Evolutionary conservation across 169 alveolate genomes (phyloP), one percentile per base, ranked within the genome.

Genomic region (Cystoisospora suis): DNA sequence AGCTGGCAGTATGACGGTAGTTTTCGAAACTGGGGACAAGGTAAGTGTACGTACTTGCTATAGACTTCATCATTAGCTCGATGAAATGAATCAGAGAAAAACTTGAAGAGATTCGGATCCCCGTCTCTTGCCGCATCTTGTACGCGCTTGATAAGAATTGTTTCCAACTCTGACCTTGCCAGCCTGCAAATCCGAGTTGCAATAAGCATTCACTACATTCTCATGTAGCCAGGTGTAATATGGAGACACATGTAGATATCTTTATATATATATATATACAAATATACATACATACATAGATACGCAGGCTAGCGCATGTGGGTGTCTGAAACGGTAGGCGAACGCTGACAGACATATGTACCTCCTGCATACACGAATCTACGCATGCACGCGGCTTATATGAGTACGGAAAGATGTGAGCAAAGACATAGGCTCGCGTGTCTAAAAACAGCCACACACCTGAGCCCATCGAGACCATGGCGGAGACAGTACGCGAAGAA

Each of bases 11-110:
- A 29, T 5, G 75, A 61, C 34, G 34, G 17, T 61, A 38, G 40
- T 38, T 20, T 38, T 12, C 65, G 12, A 12, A 15, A 12, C 65
- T 23, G 65, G 23, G 23, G 65, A 15, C 65, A 15, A 23, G 29
- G 23, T 53, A 23, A 15, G 65, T 53, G 23, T 15, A 53, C 65
- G 12, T 72, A 72, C 83, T 40, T 72, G 83, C 83, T 38, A 56
- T 40, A 72, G 47, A 72, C 83, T 36, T 72, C 83, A 36, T 72
- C 83, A 38, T 34, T 72, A 34, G 56, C 56, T 5, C 83, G 15
- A 32, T 72, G 83, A 34, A 38, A 72, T 29, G 40, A 72, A 56
- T 72, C 56, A 0, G 83, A n/a, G 36, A 72, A 38, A 34, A 38
- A 72, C 20, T 53, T 34, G 83, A 72, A 72, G 83, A 72, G 58